Conservation (phyloP, 108 stramenopile genomes). For the Skeletonema potamos region DNA sequence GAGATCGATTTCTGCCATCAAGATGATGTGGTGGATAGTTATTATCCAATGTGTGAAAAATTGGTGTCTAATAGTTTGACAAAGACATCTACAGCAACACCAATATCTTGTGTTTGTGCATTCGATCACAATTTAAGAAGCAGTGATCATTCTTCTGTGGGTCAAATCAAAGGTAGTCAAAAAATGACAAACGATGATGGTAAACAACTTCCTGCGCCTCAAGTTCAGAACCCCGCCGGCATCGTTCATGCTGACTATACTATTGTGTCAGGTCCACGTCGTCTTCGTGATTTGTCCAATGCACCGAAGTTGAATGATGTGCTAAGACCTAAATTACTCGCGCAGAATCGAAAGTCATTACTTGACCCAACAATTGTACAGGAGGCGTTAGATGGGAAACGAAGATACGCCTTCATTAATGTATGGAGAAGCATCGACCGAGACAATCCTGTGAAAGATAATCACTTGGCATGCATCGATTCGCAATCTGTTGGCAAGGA, state of each 20-base stretch:
- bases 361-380: slow-evolving; percentile 46
- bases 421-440: slow-evolving; percentile 61
- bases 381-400: slow-evolving; percentile 46
- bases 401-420: slow-evolving; percentile 61
- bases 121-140: slow-evolving; percentile 72
- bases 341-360: slow-evolving; percentile 28
- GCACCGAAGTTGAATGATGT: slow-evolving; percentile 63
- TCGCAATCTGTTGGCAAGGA: slow-evolving; percentile 21
- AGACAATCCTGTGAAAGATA: slow-evolving; percentile 43
- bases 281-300: slow-evolving; percentile 43
- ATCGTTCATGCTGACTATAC: slow-evolving; percentile 70
- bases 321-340: slow-evolving; percentile 17
- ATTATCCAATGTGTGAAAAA: slow-evolving; percentile 56
- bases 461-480: slow-evolving; percentile 62
- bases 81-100: background rate
- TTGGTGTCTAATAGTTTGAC: slow-evolving; percentile 19
- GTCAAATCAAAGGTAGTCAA: slow-evolving; percentile 24
- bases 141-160: slow-evolving; percentile 9
- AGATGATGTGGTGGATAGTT: slow-evolving; percentile 45
- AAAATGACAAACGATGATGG: background rate
- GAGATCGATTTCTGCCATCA: slow-evolving; percentile 50
- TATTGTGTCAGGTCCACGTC: slow-evolving; percentile 49
- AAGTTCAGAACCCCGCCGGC: slow-evolving; percentile 48
- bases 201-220: background rate
- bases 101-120: slow-evolving; percentile 38